Evolutionary conservation across 305 asterid genomes (phyloP).

Genomic region (Solanum chacoense): DNA sequence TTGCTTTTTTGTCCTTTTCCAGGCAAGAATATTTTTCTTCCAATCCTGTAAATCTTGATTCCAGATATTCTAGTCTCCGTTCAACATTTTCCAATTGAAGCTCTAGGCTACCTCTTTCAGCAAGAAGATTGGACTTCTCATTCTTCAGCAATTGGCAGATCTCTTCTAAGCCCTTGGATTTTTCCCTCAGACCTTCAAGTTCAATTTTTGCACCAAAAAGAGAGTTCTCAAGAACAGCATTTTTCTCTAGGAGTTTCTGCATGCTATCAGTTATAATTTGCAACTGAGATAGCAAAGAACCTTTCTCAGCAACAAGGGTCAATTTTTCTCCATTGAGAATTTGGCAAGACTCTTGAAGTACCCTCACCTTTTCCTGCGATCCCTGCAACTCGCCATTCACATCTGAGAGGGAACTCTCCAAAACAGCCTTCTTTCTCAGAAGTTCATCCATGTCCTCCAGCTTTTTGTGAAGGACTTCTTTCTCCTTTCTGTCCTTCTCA

Average conservation of each 20-base stretch:
- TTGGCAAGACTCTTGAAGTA: constrained; percentile 50
- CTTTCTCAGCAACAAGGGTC: constrained; percentile 54
- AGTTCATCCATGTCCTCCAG: constrained; percentile 50
- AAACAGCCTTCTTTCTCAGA: constrained; percentile 27
- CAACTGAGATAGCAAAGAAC: constrained; percentile 62
- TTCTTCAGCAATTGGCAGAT: constrained; percentile 68
- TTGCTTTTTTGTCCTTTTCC: constrained; percentile 57
- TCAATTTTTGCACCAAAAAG: constrained; percentile 66
- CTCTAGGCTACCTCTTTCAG: constrained; percentile 46
- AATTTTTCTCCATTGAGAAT: constrained; percentile 54
- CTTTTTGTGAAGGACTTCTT: constrained; percentile 38
- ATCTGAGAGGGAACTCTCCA: constrained; percentile 42
- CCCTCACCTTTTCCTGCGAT: constrained; percentile 30
- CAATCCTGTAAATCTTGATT: constrained; percentile 48
- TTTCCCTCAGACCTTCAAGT: constrained; percentile 84
- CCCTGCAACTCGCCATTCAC: constrained; percentile 47
- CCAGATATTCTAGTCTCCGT: constrained; percentile 44
- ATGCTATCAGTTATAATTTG: constrained; percentile 60
- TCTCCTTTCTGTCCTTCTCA: constrained; percentile 33
- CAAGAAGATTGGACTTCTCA: constrained; percentile 59
- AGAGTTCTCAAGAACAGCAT: constrained; percentile 67
- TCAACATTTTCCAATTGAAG: constrained; percentile 56
- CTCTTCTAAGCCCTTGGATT: constrained; percentile 72
- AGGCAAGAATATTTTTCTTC: constrained; percentile 56
- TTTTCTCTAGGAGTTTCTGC: constrained; percentile 65